Percentiles rank a stretch among this genome's conserved stretches.
phyloP scores from a whole-genome alignment of 805 yeast species.

The Spathaspora girioi region DNA sequence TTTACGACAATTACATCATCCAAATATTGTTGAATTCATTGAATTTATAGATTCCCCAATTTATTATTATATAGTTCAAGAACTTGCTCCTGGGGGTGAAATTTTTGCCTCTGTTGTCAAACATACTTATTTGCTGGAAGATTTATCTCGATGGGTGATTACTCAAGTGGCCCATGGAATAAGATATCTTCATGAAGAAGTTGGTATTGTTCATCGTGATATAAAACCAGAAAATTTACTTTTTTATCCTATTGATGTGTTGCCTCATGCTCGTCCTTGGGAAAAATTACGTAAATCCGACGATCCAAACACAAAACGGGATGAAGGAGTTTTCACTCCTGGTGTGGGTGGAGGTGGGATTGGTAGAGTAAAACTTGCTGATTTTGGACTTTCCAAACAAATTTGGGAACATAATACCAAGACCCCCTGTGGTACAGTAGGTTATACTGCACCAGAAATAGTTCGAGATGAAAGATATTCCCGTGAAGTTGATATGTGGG shows the following conservation, averaged over 20 bases:
- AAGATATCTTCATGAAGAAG: conserved; percentile 64
- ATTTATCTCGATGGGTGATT: conserved; percentile 59
- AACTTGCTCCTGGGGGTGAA: conserved; percentile 75
- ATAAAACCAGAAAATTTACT: conserved; percentile 78
- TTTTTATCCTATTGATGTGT: conserved; percentile 54
- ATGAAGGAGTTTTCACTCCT: conserved; percentile 81
- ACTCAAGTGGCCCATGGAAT: conserved; percentile 62
- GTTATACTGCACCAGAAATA: conserved; percentile 97
- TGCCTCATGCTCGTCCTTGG: conserved; percentile 37
- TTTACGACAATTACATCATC: conserved; percentile 62
- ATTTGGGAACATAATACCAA: conserved; percentile 84
- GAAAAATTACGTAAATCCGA: conserved; percentile 56
- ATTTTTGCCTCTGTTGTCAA: conserved; percentile 65
- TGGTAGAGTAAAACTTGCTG: conserved; percentile 87
- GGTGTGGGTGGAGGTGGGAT: conserved; percentile 91
- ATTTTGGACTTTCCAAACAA: conserved; percentile 91
- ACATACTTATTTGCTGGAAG: conserved; percentile 63
- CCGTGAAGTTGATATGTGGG: conserved; percentile 98
- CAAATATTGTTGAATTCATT: conserved; percentile 60
- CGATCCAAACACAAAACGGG: conserved; percentile 65
- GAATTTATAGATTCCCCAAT: conserved; percentile 62
- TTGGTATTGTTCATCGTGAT: conserved; percentile 81
- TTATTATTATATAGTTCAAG: conserved; percentile 68
- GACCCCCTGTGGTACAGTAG: conserved; percentile 99
- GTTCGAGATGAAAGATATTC: conserved; percentile 91